A percentile compares a stretch with the other conserved stretches of the same genome.
Conservation (phyloP, 768 basidiomycete genomes). For the Xerocomus potaroensis region DNA sequence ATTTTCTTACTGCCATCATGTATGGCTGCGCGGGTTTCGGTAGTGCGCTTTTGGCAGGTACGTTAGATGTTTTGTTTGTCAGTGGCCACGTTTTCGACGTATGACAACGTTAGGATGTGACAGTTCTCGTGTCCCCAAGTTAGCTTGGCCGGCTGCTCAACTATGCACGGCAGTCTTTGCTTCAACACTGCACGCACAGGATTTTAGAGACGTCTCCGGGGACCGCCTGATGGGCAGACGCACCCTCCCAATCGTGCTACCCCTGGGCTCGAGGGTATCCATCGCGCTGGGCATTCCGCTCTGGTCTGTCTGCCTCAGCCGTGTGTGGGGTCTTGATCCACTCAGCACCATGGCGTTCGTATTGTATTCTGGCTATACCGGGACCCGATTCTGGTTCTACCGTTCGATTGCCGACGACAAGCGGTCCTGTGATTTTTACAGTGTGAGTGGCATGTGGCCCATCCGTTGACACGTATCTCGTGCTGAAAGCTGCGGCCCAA, state of each 20-base stretch:
- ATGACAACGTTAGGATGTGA: slow-evolving; percentile 11
- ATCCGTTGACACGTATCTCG: too few species aligned
- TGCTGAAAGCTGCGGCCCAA: not conserved
- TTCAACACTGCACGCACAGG: slow-evolving; percentile 31
- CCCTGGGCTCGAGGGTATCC: slow-evolving; percentile 20
- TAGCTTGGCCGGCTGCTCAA: slow-evolving; percentile 18
- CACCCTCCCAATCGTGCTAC: slow-evolving; percentile 40
- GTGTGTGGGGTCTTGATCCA: slow-evolving; percentile 18
- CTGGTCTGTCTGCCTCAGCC: slow-evolving; percentile 22
- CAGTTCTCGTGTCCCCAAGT: slow-evolving; percentile 6
- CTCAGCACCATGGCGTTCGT: slow-evolving; percentile 14
- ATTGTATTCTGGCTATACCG: slow-evolving; percentile 14
- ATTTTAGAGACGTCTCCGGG: slow-evolving; percentile 38
- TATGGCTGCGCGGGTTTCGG: slow-evolving; percentile 33
- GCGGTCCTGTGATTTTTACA: slow-evolving; percentile 22
- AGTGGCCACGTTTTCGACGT: not conserved
- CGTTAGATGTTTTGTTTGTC: not conserved
- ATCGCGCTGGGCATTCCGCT: slow-evolving; percentile 18
- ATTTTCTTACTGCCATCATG: slow-evolving; percentile 30
- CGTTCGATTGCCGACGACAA: slow-evolving; percentile 16
- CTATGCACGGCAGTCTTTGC: slow-evolving; percentile 27
- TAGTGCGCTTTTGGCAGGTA: slow-evolving; percentile 32
- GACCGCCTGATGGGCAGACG: slow-evolving; percentile 33
- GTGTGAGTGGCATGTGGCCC: slow-evolving; percentile 9
- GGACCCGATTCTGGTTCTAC: slow-evolving; percentile 17